Base-by-base conservation (phyloP, 2,329 filamentous ascomycete species). In the Xylariaceae sp. region DNA sequence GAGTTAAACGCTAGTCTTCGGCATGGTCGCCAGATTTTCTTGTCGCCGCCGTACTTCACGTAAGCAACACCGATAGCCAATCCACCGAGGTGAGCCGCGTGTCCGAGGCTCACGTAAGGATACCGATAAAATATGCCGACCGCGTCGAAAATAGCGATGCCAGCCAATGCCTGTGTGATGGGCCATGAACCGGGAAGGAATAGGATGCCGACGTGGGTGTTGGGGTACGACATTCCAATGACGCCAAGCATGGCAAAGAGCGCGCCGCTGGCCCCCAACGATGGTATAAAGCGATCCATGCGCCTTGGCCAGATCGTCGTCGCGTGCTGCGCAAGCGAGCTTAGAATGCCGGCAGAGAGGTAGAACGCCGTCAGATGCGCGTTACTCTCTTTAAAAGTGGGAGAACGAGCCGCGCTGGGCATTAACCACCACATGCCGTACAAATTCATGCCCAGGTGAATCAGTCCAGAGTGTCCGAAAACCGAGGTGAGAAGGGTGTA, bases 361-460 rank as follows among this genome's bases (percentile, higher is more conserved):
- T 62, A 69, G 57, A 69, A 69, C 8, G 67, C 67, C 1, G 55
- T 44, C n/a, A 67, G 55, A 46, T 68, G 67, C 26, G 57, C 47
- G 5, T 40, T 53, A 33, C 59, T 64, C 8, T 51, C 61, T 10
- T 46, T 23, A 32, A 69, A 65, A 9, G 45, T 42, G 6, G 8
- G 43, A 3, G 57, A 57, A 4, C 7, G 6, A 6, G 59, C 44
- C 16, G 63, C 55, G 2, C 10, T 4, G 15, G 54, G 53, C 1
- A 50, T 58, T n/a, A 66, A 47, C 20, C 45, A 29, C 23, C 47
- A 39, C 55, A 68, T 44, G 11, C 11, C 61, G 26, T 61, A 59
- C 35, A 64, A 53, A 40, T 67, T 69, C 8, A 66, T 1, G 6
- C 36, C 53, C 3, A 61, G 53, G 39, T 67, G 64, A 2, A 63